These are phyloP conservation scores for Yamadazyma nakazawae DNA, from an alignment of 805 yeast species.

Conservation along the genomic window DNA sequence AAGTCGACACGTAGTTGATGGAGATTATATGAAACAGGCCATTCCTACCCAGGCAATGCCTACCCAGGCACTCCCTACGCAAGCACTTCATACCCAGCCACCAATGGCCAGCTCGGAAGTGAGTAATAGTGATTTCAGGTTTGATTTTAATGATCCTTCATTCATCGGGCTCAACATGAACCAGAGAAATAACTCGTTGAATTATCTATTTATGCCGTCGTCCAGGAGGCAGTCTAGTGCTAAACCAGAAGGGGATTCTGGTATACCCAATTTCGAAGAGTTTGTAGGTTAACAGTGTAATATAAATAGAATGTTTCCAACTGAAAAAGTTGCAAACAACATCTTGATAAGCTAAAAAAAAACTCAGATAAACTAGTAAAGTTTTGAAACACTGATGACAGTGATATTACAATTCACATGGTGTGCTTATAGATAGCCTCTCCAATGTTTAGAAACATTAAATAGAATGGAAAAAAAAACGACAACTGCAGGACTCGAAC, in stretches of 20 bases:
- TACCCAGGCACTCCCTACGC: no score
- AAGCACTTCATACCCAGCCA: no score
- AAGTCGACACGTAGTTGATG: conserved; percentile 2
- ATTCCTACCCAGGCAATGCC: background rate
- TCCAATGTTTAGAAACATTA: no score
- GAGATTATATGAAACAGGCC: background rate
- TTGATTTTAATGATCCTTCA: conserved; percentile 9
- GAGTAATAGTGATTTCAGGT: conserved; percentile 3
- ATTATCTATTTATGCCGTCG: conserved; percentile 8
- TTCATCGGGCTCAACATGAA: conserved; percentile 8
- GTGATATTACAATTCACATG: no score
- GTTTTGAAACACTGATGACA: no score
- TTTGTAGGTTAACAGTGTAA: conserved; percentile 9
- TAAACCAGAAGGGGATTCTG: conserved; percentile 5
- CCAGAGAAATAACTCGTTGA: conserved; percentile 9
- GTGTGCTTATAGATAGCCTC: no score
- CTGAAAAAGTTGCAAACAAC: background rate
- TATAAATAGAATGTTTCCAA: background rate
- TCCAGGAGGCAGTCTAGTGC: conserved; percentile 8
- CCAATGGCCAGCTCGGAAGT: background rate
- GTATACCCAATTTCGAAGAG: conserved; percentile 12
- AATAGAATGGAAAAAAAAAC: conserved; percentile 25
- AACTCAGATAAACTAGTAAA: no score
- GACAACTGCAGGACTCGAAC: conserved; percentile 51
- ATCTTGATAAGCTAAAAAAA: background rate